phyloP scores from a whole-genome alignment of 208 protist species.

The Sergeia podlipaevii region DNA sequence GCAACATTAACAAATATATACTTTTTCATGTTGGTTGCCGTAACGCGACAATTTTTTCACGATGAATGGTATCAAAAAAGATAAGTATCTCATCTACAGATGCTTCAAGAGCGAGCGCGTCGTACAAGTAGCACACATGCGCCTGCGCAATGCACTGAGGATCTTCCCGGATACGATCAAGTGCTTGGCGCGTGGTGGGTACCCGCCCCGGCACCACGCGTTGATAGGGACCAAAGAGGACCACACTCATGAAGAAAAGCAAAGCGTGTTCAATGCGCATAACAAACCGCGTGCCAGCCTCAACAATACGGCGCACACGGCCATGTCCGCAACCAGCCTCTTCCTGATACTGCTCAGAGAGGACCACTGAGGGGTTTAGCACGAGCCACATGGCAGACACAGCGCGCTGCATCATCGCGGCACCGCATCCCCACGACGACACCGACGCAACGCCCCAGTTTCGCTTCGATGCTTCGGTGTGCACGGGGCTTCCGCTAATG shows the following conservation, averaged over 20 bases:
- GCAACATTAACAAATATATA: too few species aligned
- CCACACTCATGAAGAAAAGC: constrained; percentile 55
- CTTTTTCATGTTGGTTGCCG: too few species aligned
- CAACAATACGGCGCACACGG: neutral
- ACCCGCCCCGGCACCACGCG: constrained; percentile 32
- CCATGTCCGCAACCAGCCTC: constrained; percentile 15
- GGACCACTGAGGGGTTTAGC: constrained; percentile 26
- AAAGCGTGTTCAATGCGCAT: constrained; percentile 35
- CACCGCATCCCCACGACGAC: neutral
- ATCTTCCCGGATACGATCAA: constrained; percentile 40
- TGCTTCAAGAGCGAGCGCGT: constrained; percentile 43
- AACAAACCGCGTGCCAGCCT: constrained; percentile 12
- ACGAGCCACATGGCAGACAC: constrained; percentile 9
- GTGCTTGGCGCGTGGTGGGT: constrained; percentile 21
- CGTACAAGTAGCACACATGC: constrained; percentile 57
- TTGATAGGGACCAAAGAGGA: constrained; percentile 69
- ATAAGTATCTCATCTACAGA: constrained; percentile 39
- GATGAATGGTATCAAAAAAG: constrained; percentile 57
- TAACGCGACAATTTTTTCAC: constrained; percentile 2
- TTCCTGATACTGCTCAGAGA: constrained; percentile 45
- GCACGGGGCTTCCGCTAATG: constrained; percentile 20
- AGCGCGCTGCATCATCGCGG: constrained; percentile 4
- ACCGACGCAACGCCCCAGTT: too few species aligned
- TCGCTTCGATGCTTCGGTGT: too few species aligned
- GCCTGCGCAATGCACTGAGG: constrained; percentile 42